Percentiles rank a stretch among this genome's conserved stretches.
These are phyloP conservation scores for Coix lacrymajobi DNA, from an alignment of 176 grass and related monocot species.

Conservation along the genomic window DNA sequence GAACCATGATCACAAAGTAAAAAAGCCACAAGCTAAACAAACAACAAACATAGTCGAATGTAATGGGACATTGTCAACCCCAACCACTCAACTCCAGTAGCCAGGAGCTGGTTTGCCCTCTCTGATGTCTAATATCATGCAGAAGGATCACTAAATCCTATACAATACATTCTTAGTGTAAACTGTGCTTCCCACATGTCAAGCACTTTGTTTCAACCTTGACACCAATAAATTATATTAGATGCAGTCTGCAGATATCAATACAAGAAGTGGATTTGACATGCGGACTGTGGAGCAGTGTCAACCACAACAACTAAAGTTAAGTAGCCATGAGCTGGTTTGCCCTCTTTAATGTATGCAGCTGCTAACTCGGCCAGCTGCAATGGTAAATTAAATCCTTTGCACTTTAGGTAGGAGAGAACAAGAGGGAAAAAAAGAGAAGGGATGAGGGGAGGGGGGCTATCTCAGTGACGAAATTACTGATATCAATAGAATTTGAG, in stretches of 20 bases:
- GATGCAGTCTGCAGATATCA: not conserved
- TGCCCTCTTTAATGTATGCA: conserved; percentile 46
- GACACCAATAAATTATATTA: not conserved
- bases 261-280: not conserved
- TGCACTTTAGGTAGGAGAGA: not conserved
- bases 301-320: conserved; percentile 46
- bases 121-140: not conserved
- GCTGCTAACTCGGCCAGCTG: conserved; percentile 66
- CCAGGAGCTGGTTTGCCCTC: not conserved
- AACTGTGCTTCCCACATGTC: not conserved
- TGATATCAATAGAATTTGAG: not conserved
- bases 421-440: too few relatives aligned
- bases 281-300: conserved; percentile 26
- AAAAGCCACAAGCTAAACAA: not conserved
- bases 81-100: not conserved
- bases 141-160: not conserved
- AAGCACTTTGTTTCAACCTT: not conserved
- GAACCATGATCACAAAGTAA: not conserved
- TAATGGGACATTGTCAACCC: conserved; percentile 15
- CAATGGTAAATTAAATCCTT: not conserved
- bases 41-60: not conserved
- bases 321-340: conserved; percentile 53
- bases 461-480: not conserved
- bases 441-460: too few relatives aligned
- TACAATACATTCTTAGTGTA: not conserved